Conservation (phyloP, 83 land plant genomes). For the Larix sibirica region DNA sequence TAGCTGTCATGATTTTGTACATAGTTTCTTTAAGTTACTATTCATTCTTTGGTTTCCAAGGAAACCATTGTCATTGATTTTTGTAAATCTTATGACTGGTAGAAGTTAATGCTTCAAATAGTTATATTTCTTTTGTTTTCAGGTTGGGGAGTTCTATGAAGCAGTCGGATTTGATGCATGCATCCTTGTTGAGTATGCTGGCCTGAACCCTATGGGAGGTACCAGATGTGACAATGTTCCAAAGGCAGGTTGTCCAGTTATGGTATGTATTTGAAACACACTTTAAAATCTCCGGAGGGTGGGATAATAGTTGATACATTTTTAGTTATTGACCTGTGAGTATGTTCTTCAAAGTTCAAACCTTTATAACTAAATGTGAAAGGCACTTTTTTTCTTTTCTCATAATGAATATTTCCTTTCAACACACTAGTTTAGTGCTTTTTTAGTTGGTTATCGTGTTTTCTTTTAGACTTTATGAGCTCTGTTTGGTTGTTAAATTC, state of each 20-base stretch:
- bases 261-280: conserved; percentile 44
- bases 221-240: conserved; percentile 73
- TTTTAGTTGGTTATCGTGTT: not conserved
- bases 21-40: not conserved
- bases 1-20: not conserved
- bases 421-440: not conserved
- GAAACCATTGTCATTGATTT: not conserved
- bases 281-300: not conserved
- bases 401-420: not conserved
- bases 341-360: too few relatives aligned
- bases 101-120: not conserved
- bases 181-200: conserved; percentile 92
- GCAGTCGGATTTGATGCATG: conserved; percentile 98
- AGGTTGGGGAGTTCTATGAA: conserved; percentile 99
- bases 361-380: too few relatives aligned
- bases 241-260: conserved; percentile 93
- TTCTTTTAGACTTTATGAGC: too few relatives aligned
- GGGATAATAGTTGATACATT: not conserved
- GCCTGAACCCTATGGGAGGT: conserved; percentile 96
- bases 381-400: not conserved
- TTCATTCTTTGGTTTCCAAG: not conserved
- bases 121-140: not conserved
- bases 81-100: not conserved
- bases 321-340: too few relatives aligned
- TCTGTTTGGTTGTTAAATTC: too few relatives aligned